Conservation (phyloP, 2,329 filamentous ascomycete genomes). For the Paradendryphiella salina region DNA sequence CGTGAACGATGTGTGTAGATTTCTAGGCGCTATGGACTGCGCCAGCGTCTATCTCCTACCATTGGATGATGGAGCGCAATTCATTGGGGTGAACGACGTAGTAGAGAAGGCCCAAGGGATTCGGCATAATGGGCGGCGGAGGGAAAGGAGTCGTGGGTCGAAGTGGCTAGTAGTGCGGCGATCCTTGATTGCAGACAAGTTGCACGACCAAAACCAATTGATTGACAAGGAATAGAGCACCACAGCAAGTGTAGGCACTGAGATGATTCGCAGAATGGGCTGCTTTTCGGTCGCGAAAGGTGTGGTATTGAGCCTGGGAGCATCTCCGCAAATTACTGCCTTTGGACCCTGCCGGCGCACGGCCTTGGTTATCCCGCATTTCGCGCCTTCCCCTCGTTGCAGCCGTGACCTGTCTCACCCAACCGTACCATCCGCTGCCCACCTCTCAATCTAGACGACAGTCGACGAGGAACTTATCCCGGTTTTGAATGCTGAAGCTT, state of each 20-base stretch:
- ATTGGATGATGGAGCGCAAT: constrained; percentile 84
- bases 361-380: constrained; percentile 11
- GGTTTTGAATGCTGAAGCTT: too few relatives aligned
- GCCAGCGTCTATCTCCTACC: constrained; percentile 58
- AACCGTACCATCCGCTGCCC: background rate
- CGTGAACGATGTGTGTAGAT: background rate
- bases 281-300: constrained; percentile 1
- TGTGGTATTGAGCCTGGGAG: constrained; percentile 2
- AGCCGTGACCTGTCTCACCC: background rate
- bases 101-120: constrained; percentile 63
- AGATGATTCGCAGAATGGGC: background rate
- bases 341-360: constrained; percentile 14
- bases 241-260: background rate
- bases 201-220: constrained; percentile 12
- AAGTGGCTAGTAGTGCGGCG: constrained; percentile 9
- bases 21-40: background rate
- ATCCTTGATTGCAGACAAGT: constrained; percentile 3
- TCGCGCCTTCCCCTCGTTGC: constrained; percentile 3
- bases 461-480: too few relatives aligned
- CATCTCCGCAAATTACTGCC: constrained; percentile 14
- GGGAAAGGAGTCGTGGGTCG: constrained; percentile 18
- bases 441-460: too few relatives aligned
- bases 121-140: constrained; percentile 39
- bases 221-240: background rate
- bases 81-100: constrained; percentile 74